phyloP scores from a whole-genome alignment of 257 asterid genomes.

The Rauvolfia tetraphylla region DNA sequence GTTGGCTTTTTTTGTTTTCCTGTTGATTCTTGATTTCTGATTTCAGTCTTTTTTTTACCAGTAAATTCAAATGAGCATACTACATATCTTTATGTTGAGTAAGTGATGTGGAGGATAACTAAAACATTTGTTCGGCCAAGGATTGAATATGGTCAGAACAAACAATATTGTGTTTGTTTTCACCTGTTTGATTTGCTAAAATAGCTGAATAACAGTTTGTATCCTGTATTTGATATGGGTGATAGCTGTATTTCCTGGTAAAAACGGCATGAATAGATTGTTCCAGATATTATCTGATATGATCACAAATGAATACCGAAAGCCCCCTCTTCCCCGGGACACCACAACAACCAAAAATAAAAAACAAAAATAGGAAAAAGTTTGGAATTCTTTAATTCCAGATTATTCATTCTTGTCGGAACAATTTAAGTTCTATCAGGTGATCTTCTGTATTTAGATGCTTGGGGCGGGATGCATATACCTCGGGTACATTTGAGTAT shows the following conservation, averaged over 20 bases:
- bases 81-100: not conserved
- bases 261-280: too few species aligned
- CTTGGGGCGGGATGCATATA: not conserved
- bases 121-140: not conserved
- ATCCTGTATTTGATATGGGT: not conserved
- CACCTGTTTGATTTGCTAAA: not conserved
- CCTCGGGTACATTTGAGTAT: not conserved
- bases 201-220: not conserved
- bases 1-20: not conserved
- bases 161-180: not conserved
- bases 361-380: not conserved
- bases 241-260: too few species aligned
- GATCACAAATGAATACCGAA: not conserved
- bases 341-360: too few species aligned
- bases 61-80: not conserved
- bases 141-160: not conserved
- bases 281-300: not conserved
- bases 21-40: not conserved
- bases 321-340: too few species aligned
- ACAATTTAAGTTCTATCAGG: not conserved
- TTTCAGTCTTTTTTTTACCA: not conserved
- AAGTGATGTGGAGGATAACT: not conserved
- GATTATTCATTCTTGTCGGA: not conserved
- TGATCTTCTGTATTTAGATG: not conserved
- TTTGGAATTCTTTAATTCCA: not conserved